phyloP scores from a whole-genome alignment of 495 filamentous ascomycete species.

The Sphaerosporella brunnea region DNA sequence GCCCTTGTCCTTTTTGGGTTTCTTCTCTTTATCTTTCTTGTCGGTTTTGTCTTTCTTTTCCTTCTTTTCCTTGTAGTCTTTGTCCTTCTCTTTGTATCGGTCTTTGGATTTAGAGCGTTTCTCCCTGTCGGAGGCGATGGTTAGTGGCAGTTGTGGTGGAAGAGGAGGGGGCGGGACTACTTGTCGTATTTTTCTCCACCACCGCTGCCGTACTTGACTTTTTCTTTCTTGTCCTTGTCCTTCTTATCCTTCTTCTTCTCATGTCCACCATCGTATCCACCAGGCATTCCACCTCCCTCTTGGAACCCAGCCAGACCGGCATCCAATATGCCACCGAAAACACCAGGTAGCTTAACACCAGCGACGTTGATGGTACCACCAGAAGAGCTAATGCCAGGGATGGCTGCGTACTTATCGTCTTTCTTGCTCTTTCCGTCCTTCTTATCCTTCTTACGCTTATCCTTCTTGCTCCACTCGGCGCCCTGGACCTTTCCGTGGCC shows the following conservation, averaged over 20 bases:
- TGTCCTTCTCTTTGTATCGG: conserved; percentile 13
- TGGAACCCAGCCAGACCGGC: conserved; percentile 10
- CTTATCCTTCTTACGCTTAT: conserved; percentile 22
- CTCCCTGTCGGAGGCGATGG: not conserved
- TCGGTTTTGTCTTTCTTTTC: conserved; percentile 16
- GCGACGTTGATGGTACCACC: conserved; percentile 17
- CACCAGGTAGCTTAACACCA: conserved; percentile 19
- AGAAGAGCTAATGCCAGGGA: conserved; percentile 12
- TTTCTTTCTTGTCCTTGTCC: conserved; percentile 18
- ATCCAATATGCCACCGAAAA: conserved; percentile 17
- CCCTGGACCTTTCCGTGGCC: conserved; percentile 18
- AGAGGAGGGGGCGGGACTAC: not conserved
- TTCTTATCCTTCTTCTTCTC: conserved; percentile 19
- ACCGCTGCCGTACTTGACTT: conserved; percentile 11
- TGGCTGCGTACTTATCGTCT: conserved; percentile 11
- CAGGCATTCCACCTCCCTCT: conserved; percentile 2
- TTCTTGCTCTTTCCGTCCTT: conserved; percentile 11
- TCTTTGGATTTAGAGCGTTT: conserved; percentile 7
- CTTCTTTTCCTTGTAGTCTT: conserved; percentile 1
- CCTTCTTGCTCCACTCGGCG: conserved; percentile 21
- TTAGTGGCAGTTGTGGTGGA: not conserved
- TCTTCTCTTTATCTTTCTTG: not conserved
- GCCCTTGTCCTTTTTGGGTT: not conserved
- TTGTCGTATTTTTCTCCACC: conserved; percentile 14
- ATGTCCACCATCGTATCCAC: conserved; percentile 3